Conservation (phyloP, 331 rosid species). For the Cydonia oblonga region DNA sequence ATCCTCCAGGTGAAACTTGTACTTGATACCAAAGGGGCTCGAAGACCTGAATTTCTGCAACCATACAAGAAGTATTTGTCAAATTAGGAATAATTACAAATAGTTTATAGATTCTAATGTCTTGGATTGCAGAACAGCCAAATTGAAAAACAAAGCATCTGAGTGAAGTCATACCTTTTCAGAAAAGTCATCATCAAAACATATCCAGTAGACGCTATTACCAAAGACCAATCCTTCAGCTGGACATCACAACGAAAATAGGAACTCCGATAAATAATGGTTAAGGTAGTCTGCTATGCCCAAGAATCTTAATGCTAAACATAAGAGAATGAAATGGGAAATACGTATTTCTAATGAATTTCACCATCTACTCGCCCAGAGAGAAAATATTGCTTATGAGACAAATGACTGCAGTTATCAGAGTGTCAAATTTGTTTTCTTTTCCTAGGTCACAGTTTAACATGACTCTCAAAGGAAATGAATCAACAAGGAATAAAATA, state of each 20-base stretch:
- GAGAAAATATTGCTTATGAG: not conserved
- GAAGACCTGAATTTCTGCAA: constrained; percentile 80
- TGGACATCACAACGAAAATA: constrained; percentile 45
- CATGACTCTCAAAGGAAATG: not conserved
- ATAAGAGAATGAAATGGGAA: not conserved
- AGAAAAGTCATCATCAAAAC: constrained; percentile 78
- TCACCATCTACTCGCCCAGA: not conserved
- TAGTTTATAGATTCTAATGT: not conserved
- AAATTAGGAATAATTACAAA: not conserved
- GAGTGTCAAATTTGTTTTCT: not conserved
- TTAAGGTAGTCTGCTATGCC: constrained; percentile 9
- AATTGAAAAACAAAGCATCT: not conserved
- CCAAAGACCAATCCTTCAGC: constrained; percentile 84
- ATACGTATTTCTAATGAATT: not conserved
- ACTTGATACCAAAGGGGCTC: constrained; percentile 88
- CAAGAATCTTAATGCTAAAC: constrained; percentile 4
- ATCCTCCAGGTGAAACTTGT: constrained; percentile 90
- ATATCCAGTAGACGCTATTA: constrained; percentile 79
- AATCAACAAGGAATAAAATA: not conserved
- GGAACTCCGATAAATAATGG: constrained; percentile 22
- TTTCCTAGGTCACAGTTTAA: not conserved
- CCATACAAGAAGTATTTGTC: constrained; percentile 10
- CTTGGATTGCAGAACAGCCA: not conserved
- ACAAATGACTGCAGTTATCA: not conserved
- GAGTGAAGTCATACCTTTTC: constrained; percentile 40